Conservation (phyloP, 495 filamentous ascomycete genomes). For the Oidiodendron maius region DNA sequence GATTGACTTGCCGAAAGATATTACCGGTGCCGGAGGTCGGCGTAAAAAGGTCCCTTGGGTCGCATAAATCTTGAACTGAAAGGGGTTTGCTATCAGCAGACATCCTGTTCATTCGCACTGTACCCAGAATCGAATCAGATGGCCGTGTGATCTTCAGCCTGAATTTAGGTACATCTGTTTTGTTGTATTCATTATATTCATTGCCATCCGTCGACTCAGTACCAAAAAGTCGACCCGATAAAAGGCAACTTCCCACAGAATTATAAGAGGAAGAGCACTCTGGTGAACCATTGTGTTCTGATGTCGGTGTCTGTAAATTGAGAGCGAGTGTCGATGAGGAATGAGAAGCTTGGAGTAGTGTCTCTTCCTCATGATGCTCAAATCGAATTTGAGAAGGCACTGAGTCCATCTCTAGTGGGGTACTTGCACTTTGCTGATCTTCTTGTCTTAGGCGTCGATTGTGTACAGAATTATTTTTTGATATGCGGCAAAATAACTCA, state of each 20-base stretch:
- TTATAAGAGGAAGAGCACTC: constrained; percentile 11
- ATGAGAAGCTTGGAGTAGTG: background rate
- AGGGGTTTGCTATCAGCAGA: background rate
- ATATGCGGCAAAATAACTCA: too few species aligned
- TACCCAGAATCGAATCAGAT: constrained; percentile 13
- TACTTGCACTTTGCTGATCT: background rate
- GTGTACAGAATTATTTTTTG: too few species aligned
- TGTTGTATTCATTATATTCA: background rate
- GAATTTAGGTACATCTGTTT: constrained; percentile 23
- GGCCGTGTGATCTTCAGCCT: constrained; percentile 26
- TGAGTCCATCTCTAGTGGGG: background rate
- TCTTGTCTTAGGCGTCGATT: too few species aligned
- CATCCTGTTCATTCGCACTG: constrained; percentile 15
- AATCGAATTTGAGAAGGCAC: background rate
- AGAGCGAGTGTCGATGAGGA: constrained; percentile 14
- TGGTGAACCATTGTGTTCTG: constrained; percentile 4
- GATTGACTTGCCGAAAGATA: constrained; percentile 21
- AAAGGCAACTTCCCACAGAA: constrained; percentile 14
- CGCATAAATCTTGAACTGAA: constrained; percentile 6
- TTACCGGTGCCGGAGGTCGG: constrained; percentile 13
- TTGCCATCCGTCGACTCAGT: background rate
- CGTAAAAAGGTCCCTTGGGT: constrained; percentile 22
- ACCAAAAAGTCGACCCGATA: constrained; percentile 5
- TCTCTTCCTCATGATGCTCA: background rate
- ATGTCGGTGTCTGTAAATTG: constrained; percentile 5